A percentile compares a stretch with the other conserved stretches of the same genome.
Conservation (phyloP, 495 filamentous ascomycete genomes). For the Aspergillus cavernicola region DNA sequence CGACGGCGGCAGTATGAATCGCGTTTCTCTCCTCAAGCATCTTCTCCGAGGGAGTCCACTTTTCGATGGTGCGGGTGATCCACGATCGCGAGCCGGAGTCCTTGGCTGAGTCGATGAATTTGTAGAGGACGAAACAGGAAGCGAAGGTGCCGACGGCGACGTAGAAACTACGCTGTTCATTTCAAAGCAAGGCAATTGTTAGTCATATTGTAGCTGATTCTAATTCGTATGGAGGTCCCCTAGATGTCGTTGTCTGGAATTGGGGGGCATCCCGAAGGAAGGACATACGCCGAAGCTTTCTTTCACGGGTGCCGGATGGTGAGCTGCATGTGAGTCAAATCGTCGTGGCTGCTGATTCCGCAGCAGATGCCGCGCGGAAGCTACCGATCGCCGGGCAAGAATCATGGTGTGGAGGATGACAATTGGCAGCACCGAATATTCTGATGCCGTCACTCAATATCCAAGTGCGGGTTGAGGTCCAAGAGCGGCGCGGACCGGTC, state of each 20-base stretch:
- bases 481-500: conserved; percentile 16
- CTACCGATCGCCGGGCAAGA: conserved; percentile 41
- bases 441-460: conserved; percentile 30
- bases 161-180: conserved; percentile 61
- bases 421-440: conserved; percentile 30
- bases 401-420: conserved; percentile 39
- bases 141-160: conserved; percentile 57
- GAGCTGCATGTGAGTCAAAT: conserved; percentile 42
- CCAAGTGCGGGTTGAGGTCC: conserved; percentile 16
- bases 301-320: conserved; percentile 52
- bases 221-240: no score
- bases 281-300: conserved; percentile 62
- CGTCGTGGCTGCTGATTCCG: conserved; percentile 43
- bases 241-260: no score
- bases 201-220: no score
- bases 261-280: conserved; percentile 13
- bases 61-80: conserved; percentile 55
- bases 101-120: conserved; percentile 36
- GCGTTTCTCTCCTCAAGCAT: conserved; percentile 57
- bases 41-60: conserved; percentile 46
- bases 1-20: conserved; percentile 59
- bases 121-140: conserved; percentile 55
- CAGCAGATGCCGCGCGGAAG: conserved; percentile 41
- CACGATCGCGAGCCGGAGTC: conserved; percentile 48
- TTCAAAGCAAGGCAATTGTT: conserved; percentile 10